Evolutionary conservation across 805 yeast species (phyloP), one percentile per base, ranked within the genome.

Genomic region (Saturnispora dispora): DNA sequence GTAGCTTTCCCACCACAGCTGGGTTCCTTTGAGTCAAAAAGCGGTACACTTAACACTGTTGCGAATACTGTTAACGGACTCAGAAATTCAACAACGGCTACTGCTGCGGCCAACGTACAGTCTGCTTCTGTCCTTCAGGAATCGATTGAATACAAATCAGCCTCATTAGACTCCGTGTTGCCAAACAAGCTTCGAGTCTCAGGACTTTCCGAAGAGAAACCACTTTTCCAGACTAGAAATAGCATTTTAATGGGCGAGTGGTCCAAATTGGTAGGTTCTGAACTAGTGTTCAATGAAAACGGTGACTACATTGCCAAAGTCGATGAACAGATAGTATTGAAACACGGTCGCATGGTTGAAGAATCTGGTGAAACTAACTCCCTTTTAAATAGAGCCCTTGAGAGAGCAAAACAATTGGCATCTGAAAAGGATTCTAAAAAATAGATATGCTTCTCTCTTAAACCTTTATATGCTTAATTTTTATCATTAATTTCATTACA

Each of bases 261-360:
- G 96, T 73, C 75, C 42, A 77, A 77, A 50, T 66, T 88, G 3
- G 82, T 87, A 1, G 98, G 98, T 0, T 85, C 95, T 0, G 96
- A 69, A 48, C 47, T 69, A 41, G 63, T 68, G 1, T 66, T 67
- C 55, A 63, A 69, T 50, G 72, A 69, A 46, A 62, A 61, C 48
- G 72, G 71, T 1, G 64, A 66, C 27, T 63, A 58, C 33, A 50
- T 68, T 4, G 62, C 68, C 15, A 59, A 60, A 22, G 64, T 65
- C 4, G 62, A 61, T 35, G 63, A 62, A 2, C 64, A 65, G 28
- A 55, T 69, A 10, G 57, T 61, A 3, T 48, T 69, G 41, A 60
- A 62, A 40, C 57, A 64, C 45, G 71, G 72, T 0, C 59, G 63
- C 36, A 54, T 69, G 18, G 62, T 58, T n/a, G 57, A 57, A 39